phyloP scores from a whole-genome alignment of 257 asterid species.

The Eustoma russellianum region DNA sequence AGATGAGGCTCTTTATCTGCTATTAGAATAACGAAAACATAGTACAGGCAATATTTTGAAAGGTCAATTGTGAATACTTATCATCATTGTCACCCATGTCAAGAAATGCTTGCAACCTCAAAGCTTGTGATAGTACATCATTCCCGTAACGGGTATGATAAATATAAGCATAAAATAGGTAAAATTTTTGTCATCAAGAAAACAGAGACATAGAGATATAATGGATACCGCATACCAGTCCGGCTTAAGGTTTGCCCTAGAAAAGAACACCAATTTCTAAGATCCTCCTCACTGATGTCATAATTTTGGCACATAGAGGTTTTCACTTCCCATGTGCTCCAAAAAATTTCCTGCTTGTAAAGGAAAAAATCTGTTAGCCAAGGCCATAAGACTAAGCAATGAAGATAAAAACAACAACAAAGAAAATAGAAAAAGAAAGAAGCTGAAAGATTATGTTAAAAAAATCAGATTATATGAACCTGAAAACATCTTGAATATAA shows the following conservation, averaged over 20 bases:
- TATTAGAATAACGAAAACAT: background rate
- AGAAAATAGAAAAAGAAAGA: background rate
- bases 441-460: background rate
- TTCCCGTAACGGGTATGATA: slow-evolving; percentile 65
- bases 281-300: slow-evolving; percentile 50
- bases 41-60: background rate
- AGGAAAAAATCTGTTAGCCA: slow-evolving; percentile 10
- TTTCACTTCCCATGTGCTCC: slow-evolving; percentile 64
- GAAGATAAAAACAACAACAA: background rate
- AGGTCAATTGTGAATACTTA: slow-evolving; percentile 26
- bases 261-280: slow-evolving; percentile 85
- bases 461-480: slow-evolving; percentile 28
- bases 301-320: slow-evolving; percentile 25
- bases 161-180: slow-evolving; percentile 5
- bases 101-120: slow-evolving; percentile 87
- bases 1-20: background rate
- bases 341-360: slow-evolving; percentile 81
- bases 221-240: slow-evolving; percentile 44
- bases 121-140: slow-evolving; percentile 88
- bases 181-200: background rate
- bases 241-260: slow-evolving; percentile 91
- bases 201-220: background rate
- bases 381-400: slow-evolving; percentile 3
- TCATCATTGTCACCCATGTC: slow-evolving; percentile 96
- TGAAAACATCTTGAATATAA: slow-evolving; percentile 89